Conservation (phyloP, 2,329 filamentous ascomycete genomes). For the Paecilomyces niveus region DNA sequence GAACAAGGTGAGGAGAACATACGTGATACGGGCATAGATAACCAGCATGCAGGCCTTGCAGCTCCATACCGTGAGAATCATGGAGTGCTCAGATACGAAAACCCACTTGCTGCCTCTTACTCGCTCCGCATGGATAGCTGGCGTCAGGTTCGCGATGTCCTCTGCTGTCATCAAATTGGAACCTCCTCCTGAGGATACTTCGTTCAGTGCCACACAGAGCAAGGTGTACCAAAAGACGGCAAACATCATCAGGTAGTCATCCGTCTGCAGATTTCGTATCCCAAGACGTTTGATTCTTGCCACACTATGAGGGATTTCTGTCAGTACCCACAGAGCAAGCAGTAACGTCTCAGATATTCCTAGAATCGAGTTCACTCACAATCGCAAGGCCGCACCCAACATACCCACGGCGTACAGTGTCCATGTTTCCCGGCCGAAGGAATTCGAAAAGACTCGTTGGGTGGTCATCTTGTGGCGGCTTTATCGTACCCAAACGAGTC, state of each 20-base stretch:
- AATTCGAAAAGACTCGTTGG: slow-evolving; percentile 16
- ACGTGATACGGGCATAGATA: slow-evolving; percentile 47
- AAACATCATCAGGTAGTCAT: slow-evolving; percentile 52
- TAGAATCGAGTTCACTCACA: slow-evolving; percentile 37
- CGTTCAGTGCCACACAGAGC: slow-evolving; percentile 48
- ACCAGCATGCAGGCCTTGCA: slow-evolving; percentile 49
- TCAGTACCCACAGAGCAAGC: slow-evolving; percentile 25
- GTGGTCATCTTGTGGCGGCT: slow-evolving; percentile 18
- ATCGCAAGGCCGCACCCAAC: slow-evolving; percentile 28
- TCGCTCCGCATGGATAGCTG: slow-evolving; percentile 36
- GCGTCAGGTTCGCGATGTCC: slow-evolving; percentile 40
- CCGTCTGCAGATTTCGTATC: slow-evolving; percentile 44
- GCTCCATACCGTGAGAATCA: slow-evolving; percentile 49
- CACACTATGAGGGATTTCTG: slow-evolving; percentile 14
- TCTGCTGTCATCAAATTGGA: slow-evolving; percentile 53
- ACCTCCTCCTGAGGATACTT: slow-evolving; percentile 47
- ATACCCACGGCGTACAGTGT: slow-evolving; percentile 33
- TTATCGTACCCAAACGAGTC: neutral
- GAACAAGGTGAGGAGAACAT: slow-evolving; percentile 6
- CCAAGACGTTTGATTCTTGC: slow-evolving; percentile 38
- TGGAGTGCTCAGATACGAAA: slow-evolving; percentile 55
- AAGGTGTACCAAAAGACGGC: slow-evolving; percentile 51
- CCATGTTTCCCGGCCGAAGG: slow-evolving; percentile 34
- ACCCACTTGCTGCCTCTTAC: slow-evolving; percentile 55
- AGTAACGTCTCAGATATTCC: slow-evolving; percentile 6